A percentile compares a stretch with the other conserved stretches of the same genome.
Conservation (phyloP, 2,329 filamentous ascomycete species). For the Phialocephala sp. region DNA sequence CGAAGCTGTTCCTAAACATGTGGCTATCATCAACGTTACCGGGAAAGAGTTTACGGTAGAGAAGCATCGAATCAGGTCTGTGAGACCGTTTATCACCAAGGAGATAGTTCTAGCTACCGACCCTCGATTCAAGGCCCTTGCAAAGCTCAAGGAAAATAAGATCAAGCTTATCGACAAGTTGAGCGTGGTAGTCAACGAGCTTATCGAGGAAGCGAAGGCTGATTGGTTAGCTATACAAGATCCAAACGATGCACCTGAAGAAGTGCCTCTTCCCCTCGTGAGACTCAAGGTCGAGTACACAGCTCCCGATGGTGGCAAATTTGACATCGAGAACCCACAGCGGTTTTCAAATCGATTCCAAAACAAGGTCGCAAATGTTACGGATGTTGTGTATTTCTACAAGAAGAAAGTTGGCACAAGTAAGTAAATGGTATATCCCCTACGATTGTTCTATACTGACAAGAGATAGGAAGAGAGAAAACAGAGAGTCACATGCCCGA, state of each 20-base stretch:
- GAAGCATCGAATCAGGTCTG: conserved; percentile 82
- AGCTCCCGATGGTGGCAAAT: conserved; percentile 81
- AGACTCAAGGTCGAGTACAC: conserved; percentile 91
- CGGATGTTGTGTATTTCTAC: conserved; percentile 92
- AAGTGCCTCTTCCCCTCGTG: conserved; percentile 80
- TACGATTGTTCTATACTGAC: conserved; percentile 24
- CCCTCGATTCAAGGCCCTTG: conserved; percentile 75
- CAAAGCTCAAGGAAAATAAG: conserved; percentile 82
- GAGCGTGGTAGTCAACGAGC: conserved; percentile 77
- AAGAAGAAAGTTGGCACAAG: conserved; percentile 72
- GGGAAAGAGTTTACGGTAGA: conserved; percentile 82
- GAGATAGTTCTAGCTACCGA: conserved; percentile 82
- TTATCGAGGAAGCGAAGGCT: conserved; percentile 83
- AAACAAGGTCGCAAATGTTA: conserved; percentile 89
- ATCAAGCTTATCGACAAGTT: conserved; percentile 79
- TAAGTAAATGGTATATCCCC: conserved; percentile 40
- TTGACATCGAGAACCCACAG: conserved; percentile 93
- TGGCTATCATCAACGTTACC: conserved; percentile 82
- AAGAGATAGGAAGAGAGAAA: conserved; percentile 48
- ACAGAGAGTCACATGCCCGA: conserved; percentile 64
- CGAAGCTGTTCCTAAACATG: conserved; percentile 89
- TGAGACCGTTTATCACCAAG: conserved; percentile 86
- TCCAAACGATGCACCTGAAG: conserved; percentile 62
- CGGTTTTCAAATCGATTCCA: conserved; percentile 93
- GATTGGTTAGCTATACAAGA: conserved; percentile 84